Conservation (phyloP, 2,329 filamentous ascomycete species). For the Apiospora marii region DNA sequence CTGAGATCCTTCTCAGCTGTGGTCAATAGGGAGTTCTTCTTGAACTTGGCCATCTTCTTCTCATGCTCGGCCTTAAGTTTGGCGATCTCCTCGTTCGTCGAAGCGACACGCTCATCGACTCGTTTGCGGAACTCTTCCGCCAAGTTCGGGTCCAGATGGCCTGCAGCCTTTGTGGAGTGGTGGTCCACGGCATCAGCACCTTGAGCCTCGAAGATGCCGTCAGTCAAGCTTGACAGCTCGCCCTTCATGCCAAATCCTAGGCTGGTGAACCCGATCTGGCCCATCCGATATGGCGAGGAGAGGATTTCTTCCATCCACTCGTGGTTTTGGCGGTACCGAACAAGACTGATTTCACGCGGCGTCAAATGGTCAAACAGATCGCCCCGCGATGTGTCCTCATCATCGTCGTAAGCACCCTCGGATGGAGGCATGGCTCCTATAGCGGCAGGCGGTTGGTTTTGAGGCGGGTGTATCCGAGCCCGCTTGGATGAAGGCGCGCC, state of each 20-base stretch:
- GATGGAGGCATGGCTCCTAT: constrained; percentile 44
- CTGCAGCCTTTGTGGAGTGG: constrained; percentile 65
- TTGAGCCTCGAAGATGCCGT: constrained; percentile 80
- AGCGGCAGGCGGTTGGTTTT: constrained; percentile 47
- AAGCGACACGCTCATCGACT: constrained; percentile 73
- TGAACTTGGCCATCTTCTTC: constrained; percentile 76
- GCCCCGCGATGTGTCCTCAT: constrained; percentile 86
- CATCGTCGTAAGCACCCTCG: constrained; percentile 74
- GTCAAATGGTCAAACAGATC: constrained; percentile 92
- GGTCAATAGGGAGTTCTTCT: constrained; percentile 73
- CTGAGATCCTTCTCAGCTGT: constrained; percentile 80
- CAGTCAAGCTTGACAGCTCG: constrained; percentile 80
- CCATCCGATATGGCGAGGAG: constrained; percentile 85
- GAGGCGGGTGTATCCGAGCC: constrained; percentile 53
- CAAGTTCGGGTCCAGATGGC: constrained; percentile 76
- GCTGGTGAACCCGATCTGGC: constrained; percentile 86
- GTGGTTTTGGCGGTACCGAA: constrained; percentile 92
- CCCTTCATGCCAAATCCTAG: constrained; percentile 86
- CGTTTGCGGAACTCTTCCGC: constrained; percentile 85
- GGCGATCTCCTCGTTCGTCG: constrained; percentile 83
- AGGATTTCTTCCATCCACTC: constrained; percentile 99
- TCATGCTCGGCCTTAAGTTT: constrained; percentile 83
- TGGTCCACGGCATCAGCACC: constrained; percentile 55
- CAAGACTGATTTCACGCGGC: constrained; percentile 86
- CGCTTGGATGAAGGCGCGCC: constrained; percentile 64